Conservation (phyloP, 164 flowering plant species). For the Vitis rupestris region DNA sequence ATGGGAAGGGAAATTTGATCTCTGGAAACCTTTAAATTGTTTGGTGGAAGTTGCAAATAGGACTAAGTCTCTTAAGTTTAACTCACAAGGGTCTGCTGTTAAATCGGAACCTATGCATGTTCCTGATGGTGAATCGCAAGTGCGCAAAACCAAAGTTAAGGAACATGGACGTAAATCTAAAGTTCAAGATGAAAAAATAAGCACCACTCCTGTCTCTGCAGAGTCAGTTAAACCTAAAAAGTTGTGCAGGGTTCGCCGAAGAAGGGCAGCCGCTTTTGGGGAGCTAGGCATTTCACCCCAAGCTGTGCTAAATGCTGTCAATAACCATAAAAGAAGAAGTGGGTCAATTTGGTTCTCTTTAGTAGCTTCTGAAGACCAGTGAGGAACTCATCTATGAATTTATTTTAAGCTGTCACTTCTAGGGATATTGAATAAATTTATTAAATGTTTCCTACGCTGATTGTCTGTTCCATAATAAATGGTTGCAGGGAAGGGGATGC, state of each 20-base stretch:
- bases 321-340: slow-evolving; percentile 40
- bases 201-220: slow-evolving; percentile 19
- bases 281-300: slow-evolving; percentile 37
- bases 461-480: slow-evolving; percentile 8
- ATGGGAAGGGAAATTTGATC: slow-evolving; percentile 64
- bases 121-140: slow-evolving; percentile 25
- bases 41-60: slow-evolving; percentile 91
- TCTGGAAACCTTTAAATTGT: slow-evolving; percentile 89
- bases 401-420: not conserved
- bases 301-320: slow-evolving; percentile 49
- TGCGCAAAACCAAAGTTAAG: slow-evolving; percentile 43
- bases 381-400: slow-evolving; percentile 25
- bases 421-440: not conserved
- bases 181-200: slow-evolving; percentile 44
- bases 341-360: slow-evolving; percentile 87
- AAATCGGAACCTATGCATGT: slow-evolving; percentile 36
- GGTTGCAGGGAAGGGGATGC: slow-evolving; percentile 64
- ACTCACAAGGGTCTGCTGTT: slow-evolving; percentile 33
- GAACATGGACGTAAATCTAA: slow-evolving; percentile 42
- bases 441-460: not conserved
- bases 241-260: slow-evolving; percentile 40
- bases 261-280: slow-evolving; percentile 37
- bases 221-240: slow-evolving; percentile 57
- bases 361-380: slow-evolving; percentile 80
- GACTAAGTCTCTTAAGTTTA: slow-evolving; percentile 60